phyloP scores from a whole-genome alignment of 306 rosid genomes.

The barrel medic (Medicago truncatula) region MtrunA17r5.0-ANR NC_053042.1:54161001-54161500 shows the following conservation, averaged over 20 bases:
- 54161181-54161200: conserved; percentile 9
- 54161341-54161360: not conserved
- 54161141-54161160: not conserved
- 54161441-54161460: not conserved
- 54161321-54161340: not conserved
- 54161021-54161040: not conserved
- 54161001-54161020: not conserved
- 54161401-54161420: not conserved
- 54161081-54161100: conserved; percentile 39
- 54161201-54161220: not conserved
- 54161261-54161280: not conserved
- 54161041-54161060: conserved; percentile 6
- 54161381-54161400: not conserved
- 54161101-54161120: conserved; percentile 13
- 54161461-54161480: too few species aligned
- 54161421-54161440: not conserved
- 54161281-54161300: not conserved
- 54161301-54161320: not conserved
- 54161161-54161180: too few species aligned
- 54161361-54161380: not conserved
- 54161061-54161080: conserved; percentile 38
- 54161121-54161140: conserved; percentile 25
- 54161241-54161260: conserved; percentile 28
- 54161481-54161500: not conserved
- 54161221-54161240: not conserved